Conservation (phyloP, 257 asterid species). For the Lycium barbarum region DNA sequence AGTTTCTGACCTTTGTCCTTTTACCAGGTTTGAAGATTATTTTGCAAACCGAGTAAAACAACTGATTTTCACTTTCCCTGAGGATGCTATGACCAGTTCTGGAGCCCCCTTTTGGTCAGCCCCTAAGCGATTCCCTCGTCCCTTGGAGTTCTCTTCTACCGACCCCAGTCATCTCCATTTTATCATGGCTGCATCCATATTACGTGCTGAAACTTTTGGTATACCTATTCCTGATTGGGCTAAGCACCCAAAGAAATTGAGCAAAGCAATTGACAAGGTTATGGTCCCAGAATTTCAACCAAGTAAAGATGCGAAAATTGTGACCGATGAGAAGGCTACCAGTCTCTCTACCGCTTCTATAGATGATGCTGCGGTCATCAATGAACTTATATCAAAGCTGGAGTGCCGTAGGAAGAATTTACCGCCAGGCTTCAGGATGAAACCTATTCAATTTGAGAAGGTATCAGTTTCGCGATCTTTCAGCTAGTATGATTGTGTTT, state of each 20-base stretch:
- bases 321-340: conserved; percentile 89
- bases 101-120: conserved; percentile 98
- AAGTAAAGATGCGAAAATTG: conserved; percentile 67
- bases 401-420: conserved; percentile 62
- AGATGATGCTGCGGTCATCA: conserved; percentile 79
- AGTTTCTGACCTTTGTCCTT: conserved; percentile 30
- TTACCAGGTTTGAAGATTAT: conserved; percentile 86
- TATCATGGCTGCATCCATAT: conserved; percentile 72
- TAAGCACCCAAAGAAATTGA: conserved; percentile 68
- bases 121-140: conserved; percentile 87
- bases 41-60: conserved; percentile 82
- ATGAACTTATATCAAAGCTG: conserved; percentile 70
- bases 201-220: conserved; percentile 87
- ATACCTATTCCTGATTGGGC: conserved; percentile 87
- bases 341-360: conserved; percentile 76
- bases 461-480: conserved; percentile 36
- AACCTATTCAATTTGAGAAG: conserved; percentile 94
- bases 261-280: conserved; percentile 67
- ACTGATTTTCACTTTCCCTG: conserved; percentile 84
- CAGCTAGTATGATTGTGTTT: background rate
- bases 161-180: conserved; percentile 93
- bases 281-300: conserved; percentile 80
- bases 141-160: conserved; percentile 64
- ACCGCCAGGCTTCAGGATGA: conserved; percentile 73
- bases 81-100: conserved; percentile 84